A percentile compares a stretch with the other conserved stretches of the same genome.
Evolutionary conservation across 108 stramenopile species (phyloP).

Genomic region (Discostella stelligeroides): DNA sequence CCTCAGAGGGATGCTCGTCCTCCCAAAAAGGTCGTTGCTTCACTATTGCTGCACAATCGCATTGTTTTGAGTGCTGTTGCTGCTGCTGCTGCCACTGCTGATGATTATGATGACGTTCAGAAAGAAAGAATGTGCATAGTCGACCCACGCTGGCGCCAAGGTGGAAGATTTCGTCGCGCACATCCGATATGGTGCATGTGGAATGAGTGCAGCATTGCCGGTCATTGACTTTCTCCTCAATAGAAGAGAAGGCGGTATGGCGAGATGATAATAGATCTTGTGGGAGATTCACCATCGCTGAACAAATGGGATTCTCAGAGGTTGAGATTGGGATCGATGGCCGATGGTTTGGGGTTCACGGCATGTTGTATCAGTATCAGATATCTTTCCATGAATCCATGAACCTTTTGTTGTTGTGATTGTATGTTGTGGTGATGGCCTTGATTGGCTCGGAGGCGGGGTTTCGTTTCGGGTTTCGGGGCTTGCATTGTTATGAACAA

Average conservation of each 20-base stretch:
- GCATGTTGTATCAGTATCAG: too few relatives aligned
- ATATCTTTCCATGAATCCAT: too few relatives aligned
- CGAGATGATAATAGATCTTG: background rate
- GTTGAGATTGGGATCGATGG: too few relatives aligned
- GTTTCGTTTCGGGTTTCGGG: too few relatives aligned
- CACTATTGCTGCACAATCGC: background rate
- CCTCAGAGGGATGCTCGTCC: background rate
- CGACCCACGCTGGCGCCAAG: conserved; percentile 19
- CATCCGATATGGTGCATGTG: conserved; percentile 11
- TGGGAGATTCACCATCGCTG: background rate
- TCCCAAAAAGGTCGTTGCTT: background rate
- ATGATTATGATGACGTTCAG: background rate
- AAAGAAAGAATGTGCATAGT: conserved; percentile 18
- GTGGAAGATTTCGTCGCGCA: conserved; percentile 26
- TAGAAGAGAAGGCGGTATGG: background rate
- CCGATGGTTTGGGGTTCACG: background rate
- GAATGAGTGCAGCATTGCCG: background rate
- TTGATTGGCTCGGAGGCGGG: too few relatives aligned
- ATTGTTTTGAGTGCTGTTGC: background rate
- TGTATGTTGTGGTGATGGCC: background rate
- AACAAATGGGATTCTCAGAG: background rate
- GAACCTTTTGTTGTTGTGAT: background rate
- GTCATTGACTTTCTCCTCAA: background rate
- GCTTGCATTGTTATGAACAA: too few relatives aligned
- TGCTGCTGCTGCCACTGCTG: background rate